Base-by-base conservation (phyloP, 768 basidiomycete species). In the Leccinum rimulosum region DNA sequence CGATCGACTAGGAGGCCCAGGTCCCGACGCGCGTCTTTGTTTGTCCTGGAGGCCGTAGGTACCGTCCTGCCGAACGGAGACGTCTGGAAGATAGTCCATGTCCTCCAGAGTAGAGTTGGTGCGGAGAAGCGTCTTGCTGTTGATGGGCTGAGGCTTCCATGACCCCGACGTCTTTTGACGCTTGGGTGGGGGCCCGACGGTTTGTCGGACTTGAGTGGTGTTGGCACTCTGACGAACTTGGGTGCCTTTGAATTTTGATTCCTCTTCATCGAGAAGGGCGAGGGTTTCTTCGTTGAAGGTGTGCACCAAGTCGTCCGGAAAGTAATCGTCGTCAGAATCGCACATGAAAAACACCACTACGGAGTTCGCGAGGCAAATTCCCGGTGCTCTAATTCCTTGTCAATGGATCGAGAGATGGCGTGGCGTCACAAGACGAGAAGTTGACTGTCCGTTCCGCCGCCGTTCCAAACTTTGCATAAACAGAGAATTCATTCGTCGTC, bases 321-420 rank as follows among this genome's bases (percentile, higher is more conserved):
- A 78, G 68, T 85, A 85, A 67, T 86, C 81, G 70, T 89, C 89
- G 72, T 89, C 89, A 31, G 81, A 84, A 73, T 82, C 82, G 64
- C 81, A 75, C 85, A 88, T 88, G 58, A 57, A 61, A 60, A 52
- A 45, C 30, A 25, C 54, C 31, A n/a, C 35, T n/a, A n/a, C 15
- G 43, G 43, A n/a, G 6, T 40, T 30, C 19, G 49, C 30, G 22
- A 55, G 6, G 51, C 28, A 17, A 22, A 10, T 33, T 28, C 50
- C 57, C 22, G 36, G 47, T 40, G 33, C 25, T 52, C 19, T 52
- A 33, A 15, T 33, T 43, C 53, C 22, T 45, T 50, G 60, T 27
- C n/a, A 2, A 19, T 28, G 33, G 55, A 56, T 55, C 54, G 52
- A 30, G 35, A 28, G 52, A 36, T 27, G n/a, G 30, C 3, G 55